These are phyloP conservation scores for Lycium ferocissimum DNA, from an alignment of 257 asterid species.

Conservation along the genomic window DNA sequence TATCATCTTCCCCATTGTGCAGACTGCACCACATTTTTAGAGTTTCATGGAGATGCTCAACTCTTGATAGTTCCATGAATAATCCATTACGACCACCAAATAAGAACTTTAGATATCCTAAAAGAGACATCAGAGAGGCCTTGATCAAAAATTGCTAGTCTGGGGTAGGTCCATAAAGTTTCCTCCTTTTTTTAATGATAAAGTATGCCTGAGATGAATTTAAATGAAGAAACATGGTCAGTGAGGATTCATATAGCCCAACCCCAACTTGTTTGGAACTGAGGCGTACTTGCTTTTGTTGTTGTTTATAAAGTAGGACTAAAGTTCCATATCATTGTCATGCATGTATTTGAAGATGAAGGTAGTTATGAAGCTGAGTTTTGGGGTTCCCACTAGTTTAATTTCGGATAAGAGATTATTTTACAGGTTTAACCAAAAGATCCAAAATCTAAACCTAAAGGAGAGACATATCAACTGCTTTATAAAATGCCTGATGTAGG, in stretches of 20 bases:
- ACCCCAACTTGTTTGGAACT: slow-evolving; percentile 3
- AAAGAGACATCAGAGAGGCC: not conserved
- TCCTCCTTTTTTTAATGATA: not conserved
- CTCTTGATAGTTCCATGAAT: not conserved
- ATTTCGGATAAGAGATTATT: not conserved
- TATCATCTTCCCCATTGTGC: not conserved
- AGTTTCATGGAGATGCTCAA: slow-evolving; percentile 3
- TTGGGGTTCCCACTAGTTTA: not conserved
- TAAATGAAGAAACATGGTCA: not conserved
- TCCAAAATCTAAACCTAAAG: not conserved
- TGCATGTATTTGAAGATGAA: too few species aligned
- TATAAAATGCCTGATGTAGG: not conserved
- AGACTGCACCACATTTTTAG: not conserved
- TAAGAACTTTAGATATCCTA: not conserved
- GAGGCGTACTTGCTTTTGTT: not conserved
- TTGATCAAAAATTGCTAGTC: not conserved
- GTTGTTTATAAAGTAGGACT: not conserved
- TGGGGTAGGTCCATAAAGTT: not conserved
- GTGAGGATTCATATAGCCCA: slow-evolving; percentile 12
- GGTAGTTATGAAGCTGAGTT: not conserved
- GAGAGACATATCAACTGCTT: slow-evolving; percentile 5
- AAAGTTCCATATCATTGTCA: not conserved
- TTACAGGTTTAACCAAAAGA: not conserved
- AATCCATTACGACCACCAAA: not conserved
- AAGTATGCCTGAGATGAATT: not conserved